Evolutionary conservation across 768 basidiomycete genomes (phyloP).

Genomic region (Boletus barrowsii): DNA sequence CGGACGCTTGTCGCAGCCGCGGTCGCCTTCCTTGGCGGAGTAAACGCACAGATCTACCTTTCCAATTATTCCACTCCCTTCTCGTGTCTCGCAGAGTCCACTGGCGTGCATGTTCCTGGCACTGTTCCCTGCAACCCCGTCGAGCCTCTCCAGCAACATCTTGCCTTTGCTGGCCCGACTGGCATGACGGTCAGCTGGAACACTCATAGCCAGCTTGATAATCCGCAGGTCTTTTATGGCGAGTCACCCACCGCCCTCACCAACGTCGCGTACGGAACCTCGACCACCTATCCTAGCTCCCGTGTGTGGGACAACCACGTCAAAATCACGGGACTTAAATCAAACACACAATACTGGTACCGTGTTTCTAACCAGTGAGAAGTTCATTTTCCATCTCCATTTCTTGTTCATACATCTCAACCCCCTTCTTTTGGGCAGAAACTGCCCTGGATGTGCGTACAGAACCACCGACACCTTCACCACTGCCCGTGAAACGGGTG

Average conservation of each 20-base stretch:
- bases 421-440: slow-evolving; percentile 5
- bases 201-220: slow-evolving; percentile 18
- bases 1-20: slow-evolving; percentile 4
- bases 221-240: slow-evolving; percentile 27
- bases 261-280: slow-evolving; percentile 19
- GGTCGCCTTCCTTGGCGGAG: slow-evolving; percentile 4
- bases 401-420: not conserved
- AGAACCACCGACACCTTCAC: slow-evolving; percentile 23
- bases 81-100: slow-evolving; percentile 28
- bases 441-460: slow-evolving; percentile 28
- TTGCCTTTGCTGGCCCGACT: slow-evolving; percentile 23
- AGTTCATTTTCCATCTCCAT: not conserved
- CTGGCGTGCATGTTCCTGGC: slow-evolving; percentile 27
- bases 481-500: slow-evolving; percentile 20
- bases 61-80: slow-evolving; percentile 7
- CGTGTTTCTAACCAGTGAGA: slow-evolving; percentile 24
- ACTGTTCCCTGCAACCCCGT: slow-evolving; percentile 27
- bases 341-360: slow-evolving; percentile 28
- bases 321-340: slow-evolving; percentile 22
- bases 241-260: slow-evolving; percentile 16
- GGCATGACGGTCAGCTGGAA: slow-evolving; percentile 30
- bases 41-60: slow-evolving; percentile 19
- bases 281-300: slow-evolving; percentile 23
- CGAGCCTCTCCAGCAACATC: slow-evolving; percentile 26
- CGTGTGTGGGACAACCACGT: slow-evolving; percentile 30